These are phyloP conservation scores for Posidonia australis DNA, from an alignment of 106 monocot genomes.

Conservation along the genomic window DNA sequence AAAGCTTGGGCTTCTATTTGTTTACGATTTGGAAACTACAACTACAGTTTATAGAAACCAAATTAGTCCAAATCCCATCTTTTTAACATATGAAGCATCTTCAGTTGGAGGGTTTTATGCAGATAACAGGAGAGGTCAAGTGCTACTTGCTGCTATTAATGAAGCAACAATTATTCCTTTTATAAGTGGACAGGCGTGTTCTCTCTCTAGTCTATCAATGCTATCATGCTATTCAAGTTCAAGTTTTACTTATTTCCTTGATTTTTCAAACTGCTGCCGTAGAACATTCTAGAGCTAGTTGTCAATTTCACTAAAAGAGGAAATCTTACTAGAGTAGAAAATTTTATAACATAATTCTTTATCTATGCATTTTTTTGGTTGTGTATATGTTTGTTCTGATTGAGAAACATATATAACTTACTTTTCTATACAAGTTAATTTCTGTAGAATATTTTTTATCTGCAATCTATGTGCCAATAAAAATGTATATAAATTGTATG, in stretches of 20 bases:
- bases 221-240: neutral
- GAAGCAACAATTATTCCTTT: constrained; percentile 90
- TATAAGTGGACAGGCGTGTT: constrained; percentile 74
- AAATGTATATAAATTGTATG: no score
- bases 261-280: constrained; percentile 23
- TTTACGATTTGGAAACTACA: constrained; percentile 91
- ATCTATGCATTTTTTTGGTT: neutral
- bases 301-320: constrained; percentile 94
- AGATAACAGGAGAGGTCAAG: constrained; percentile 80
- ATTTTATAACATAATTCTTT: constrained; percentile 9
- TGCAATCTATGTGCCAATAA: no score
- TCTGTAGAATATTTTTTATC: no score
- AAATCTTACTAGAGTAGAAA: constrained; percentile 95
- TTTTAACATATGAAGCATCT: constrained; percentile 83
- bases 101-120: constrained; percentile 86
- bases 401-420: no score
- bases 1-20: constrained; percentile 91
- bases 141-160: constrained; percentile 92
- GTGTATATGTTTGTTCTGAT: no score
- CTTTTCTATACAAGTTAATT: no score
- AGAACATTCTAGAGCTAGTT: constrained; percentile 95
- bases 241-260: neutral
- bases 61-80: constrained; percentile 96
- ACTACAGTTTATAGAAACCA: constrained; percentile 89
- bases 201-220: neutral